phyloP scores from a whole-genome alignment of 2,329 filamentous ascomycete genomes.

The Coniella vitis region DNA sequence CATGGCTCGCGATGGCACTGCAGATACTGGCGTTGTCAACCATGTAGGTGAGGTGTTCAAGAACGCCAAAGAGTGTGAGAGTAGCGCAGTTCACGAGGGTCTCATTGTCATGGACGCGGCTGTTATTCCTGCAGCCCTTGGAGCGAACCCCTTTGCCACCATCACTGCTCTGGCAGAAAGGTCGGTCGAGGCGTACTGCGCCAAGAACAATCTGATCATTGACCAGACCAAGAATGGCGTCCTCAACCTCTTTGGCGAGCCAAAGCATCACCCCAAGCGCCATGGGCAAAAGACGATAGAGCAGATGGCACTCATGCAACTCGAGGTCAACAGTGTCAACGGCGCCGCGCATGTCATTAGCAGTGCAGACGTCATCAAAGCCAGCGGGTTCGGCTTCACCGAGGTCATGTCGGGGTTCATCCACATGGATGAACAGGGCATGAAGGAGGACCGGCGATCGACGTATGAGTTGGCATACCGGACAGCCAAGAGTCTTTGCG shows the following conservation, averaged over 20 bases:
- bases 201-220: constrained; percentile 35
- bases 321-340: constrained; percentile 28
- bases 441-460: constrained; percentile 38
- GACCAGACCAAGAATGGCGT: constrained; percentile 38
- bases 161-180: constrained; percentile 63
- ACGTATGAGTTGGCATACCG: constrained; percentile 48
- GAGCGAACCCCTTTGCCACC: constrained; percentile 60
- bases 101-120: constrained; percentile 57
- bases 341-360: constrained; percentile 32
- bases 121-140: constrained; percentile 53
- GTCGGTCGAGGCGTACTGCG: constrained; percentile 45
- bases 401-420: constrained; percentile 60
- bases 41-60: constrained; percentile 54
- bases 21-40: constrained; percentile 51
- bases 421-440: constrained; percentile 39
- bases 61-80: constrained; percentile 32
- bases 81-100: constrained; percentile 43
- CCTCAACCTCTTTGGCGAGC: constrained; percentile 49
- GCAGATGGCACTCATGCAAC: constrained; percentile 17
- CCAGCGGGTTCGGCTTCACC: constrained; percentile 51
- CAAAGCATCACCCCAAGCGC: constrained; percentile 27
- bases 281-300: constrained; percentile 1
- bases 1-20: constrained; percentile 54
- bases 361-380: constrained; percentile 35
- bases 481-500: constrained; percentile 45